phyloP scores from a whole-genome alignment of 176 grass and related monocot species.

The Zea luxurians region DNA sequence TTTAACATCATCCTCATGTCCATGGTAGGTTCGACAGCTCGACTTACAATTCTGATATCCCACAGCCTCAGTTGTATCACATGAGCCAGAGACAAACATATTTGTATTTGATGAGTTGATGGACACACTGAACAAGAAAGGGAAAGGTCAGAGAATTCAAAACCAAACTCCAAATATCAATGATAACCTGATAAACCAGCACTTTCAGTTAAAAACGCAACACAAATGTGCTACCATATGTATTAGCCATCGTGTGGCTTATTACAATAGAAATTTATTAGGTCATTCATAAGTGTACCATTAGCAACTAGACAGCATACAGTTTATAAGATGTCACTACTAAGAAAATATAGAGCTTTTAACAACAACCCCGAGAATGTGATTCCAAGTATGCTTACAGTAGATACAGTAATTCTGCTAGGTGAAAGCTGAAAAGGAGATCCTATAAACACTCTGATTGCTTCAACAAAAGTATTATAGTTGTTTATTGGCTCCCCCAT shows the following conservation, averaged over 20 bases:
- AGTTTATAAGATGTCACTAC: neutral
- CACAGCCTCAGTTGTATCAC: constrained; percentile 84
- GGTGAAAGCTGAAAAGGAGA: no score
- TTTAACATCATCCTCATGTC: constrained; percentile 83
- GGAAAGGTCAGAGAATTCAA: constrained; percentile 19
- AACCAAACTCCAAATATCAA: constrained; percentile 20
- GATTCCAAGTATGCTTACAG: no score
- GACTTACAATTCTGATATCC: constrained; percentile 92
- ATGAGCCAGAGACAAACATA: constrained; percentile 97
- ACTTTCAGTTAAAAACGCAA: constrained; percentile 3
- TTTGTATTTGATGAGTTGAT: constrained; percentile 82
- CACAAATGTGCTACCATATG: neutral
- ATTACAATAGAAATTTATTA: neutral
- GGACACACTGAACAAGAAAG: constrained; percentile 60
- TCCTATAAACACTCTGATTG: no score
- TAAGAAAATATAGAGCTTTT: constrained; percentile 20
- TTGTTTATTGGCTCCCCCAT: no score
- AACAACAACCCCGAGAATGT: no score
- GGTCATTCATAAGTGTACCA: constrained; percentile 1
- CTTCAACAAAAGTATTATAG: no score
- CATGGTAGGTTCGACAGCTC: constrained; percentile 91
- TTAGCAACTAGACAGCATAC: neutral
- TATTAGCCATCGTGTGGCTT: constrained; percentile 14
- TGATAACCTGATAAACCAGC: constrained; percentile 4
- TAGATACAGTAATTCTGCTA: no score